phyloP scores from a whole-genome alignment of 768 basidiomycete species.

The Hirschioporus abietinus region DNA sequence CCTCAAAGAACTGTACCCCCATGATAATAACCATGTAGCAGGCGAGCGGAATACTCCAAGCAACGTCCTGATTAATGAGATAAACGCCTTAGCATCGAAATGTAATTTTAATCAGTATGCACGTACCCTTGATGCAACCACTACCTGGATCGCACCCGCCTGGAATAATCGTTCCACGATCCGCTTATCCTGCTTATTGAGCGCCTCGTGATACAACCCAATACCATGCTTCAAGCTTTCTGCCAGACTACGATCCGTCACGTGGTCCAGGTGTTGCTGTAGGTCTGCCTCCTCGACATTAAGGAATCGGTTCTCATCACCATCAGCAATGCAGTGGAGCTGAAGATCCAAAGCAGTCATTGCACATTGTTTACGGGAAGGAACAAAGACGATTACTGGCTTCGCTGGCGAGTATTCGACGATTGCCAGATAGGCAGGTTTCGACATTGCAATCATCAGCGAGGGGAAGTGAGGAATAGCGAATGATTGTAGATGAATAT shows the following conservation, averaged over 20 bases:
- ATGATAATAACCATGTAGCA: constrained; percentile 99
- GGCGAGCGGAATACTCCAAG: constrained; percentile 91
- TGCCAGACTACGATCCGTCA: constrained; percentile 67
- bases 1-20: constrained; percentile 97
- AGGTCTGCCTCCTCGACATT: constrained; percentile 82
- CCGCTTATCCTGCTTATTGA: constrained; percentile 86
- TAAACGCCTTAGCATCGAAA: neutral
- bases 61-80: constrained; percentile 62
- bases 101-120: neutral
- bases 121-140: constrained; percentile 87
- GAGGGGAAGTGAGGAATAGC: constrained; percentile 97
- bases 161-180: constrained; percentile 92
- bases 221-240: constrained; percentile 88
- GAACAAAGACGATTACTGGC: constrained; percentile 90
- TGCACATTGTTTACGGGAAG: constrained; percentile 90
- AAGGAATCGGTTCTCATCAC: constrained; percentile 79
- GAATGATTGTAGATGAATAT: constrained; percentile 95
- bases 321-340: constrained; percentile 83
- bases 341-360: constrained; percentile 89
- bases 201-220: constrained; percentile 93
- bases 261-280: constrained; percentile 81
- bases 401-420: constrained; percentile 80
- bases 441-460: constrained; percentile 98
- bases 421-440: constrained; percentile 92
- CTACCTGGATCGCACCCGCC: constrained; percentile 89